Conservation (phyloP, 31 red algal genomes). For the Bonnemaisonia californica region DNA sequence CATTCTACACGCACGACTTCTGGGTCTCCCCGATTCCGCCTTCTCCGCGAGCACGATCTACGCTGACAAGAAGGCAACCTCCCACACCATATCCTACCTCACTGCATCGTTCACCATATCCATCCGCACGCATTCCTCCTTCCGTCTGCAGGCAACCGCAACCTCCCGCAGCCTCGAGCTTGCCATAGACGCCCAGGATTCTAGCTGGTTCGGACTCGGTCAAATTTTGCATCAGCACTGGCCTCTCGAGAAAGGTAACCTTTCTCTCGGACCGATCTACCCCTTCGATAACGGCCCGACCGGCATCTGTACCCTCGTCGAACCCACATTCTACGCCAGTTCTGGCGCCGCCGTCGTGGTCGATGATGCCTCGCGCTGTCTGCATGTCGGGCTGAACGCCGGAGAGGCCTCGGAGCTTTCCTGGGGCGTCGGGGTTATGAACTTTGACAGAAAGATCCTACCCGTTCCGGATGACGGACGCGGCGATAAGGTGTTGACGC, state of each 20-base stretch:
- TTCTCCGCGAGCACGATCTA: neutral
- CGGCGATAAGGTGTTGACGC: conserved; percentile 43
- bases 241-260: conserved; percentile 58
- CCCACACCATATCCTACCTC: neutral
- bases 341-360: conserved; percentile 62
- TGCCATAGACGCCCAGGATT: neutral
- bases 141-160: neutral
- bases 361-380: conserved; percentile 59
- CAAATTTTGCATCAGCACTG: conserved; percentile 90
- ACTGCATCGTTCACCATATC: neutral
- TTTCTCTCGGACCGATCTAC: conserved; percentile 83
- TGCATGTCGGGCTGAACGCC: conserved; percentile 81
- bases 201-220: conserved; percentile 63
- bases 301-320: conserved; percentile 84
- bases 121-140: neutral
- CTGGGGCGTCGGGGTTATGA: conserved; percentile 73
- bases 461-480: conserved; percentile 24
- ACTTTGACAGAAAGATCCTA: conserved; percentile 63
- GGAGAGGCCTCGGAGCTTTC: conserved; percentile 12
- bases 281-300: conserved; percentile 91
- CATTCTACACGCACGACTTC: neutral
- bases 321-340: conserved; percentile 63
- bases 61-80: neutral
- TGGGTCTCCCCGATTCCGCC: neutral
- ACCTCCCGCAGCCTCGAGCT: neutral